phyloP scores from a whole-genome alignment of 441 rosid genomes.

The Theobroma grandiflorum region DNA sequence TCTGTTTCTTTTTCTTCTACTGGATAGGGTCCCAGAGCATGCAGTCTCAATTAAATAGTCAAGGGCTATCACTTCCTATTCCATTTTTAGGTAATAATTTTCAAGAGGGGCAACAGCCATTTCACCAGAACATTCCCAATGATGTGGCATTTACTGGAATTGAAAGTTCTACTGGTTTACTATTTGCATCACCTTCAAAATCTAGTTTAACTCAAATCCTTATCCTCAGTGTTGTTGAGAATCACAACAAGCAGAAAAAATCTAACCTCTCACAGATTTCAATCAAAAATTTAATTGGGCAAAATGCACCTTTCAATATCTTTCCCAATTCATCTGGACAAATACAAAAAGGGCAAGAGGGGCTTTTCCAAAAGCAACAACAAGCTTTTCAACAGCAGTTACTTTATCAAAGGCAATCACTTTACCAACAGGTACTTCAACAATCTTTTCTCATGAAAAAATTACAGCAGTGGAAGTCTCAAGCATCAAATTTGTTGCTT shows the following conservation, averaged over 20 bases:
- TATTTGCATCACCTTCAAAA: conserved; percentile 65
- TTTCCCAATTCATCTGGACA: too few species aligned
- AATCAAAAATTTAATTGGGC: too few species aligned
- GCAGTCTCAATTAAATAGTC: conserved; percentile 41
- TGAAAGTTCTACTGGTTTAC: conserved; percentile 64
- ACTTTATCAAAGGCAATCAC: neutral
- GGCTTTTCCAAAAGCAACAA: neutral
- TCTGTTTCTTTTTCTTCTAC: neutral
- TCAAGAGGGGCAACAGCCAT: conserved; percentile 64
- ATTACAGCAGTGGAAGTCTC: conserved; percentile 76
- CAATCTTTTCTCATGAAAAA: conserved; percentile 71
- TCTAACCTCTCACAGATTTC: too few species aligned
- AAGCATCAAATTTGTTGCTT: conserved; percentile 70
- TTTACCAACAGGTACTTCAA: conserved; percentile 48
- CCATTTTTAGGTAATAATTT: conserved; percentile 60
- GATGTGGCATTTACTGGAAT: conserved; percentile 58
- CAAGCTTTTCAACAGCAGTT: neutral
- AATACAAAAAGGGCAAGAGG: too few species aligned
- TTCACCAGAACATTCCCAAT: conserved; percentile 71
- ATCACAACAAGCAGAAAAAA: neutral
- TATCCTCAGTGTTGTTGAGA: neutral
- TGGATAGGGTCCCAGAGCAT: conserved; percentile 48
- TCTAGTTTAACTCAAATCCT: conserved; percentile 59
- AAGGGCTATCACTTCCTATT: conserved; percentile 33
- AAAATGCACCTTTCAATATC: too few species aligned